Evolutionary conservation across 176 grass and related monocot genomes (phyloP).

Genomic region (Otatea glauca): DNA sequence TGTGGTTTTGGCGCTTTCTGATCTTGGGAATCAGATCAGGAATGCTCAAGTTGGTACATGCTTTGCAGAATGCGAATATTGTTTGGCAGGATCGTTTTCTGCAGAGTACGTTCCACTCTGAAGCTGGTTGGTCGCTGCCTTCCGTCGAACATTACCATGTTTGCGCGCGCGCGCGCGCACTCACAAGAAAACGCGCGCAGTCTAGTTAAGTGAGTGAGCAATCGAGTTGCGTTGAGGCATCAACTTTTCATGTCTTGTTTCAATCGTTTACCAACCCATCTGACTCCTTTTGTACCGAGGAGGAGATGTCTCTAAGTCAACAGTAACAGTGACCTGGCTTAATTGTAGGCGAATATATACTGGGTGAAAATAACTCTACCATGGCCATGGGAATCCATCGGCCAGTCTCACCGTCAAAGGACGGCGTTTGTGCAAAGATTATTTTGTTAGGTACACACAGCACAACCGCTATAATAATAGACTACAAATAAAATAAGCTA

Average conservation of each 20-base stretch:
- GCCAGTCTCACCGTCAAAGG: neutral
- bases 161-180: neutral
- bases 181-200: neutral
- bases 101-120: neutral
- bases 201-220: neutral
- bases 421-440: no score
- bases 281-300: neutral
- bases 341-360: neutral
- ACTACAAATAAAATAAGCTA: neutral
- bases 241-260: neutral
- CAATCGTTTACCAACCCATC: neutral
- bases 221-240: neutral
- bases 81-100: slow-evolving; percentile 9
- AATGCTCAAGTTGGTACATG: neutral
- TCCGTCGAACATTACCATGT: neutral
- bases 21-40: neutral
- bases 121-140: slow-evolving; percentile 43
- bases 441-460: slow-evolving; percentile 22
- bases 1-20: neutral
- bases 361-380: neutral
- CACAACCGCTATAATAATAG: neutral
- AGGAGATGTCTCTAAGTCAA: neutral
- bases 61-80: neutral
- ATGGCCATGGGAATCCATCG: neutral
- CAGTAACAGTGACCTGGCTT: neutral